These are phyloP conservation scores for Termitomyces sp. DNA, from an alignment of 768 basidiomycete genomes.

Conservation along the genomic window DNA sequence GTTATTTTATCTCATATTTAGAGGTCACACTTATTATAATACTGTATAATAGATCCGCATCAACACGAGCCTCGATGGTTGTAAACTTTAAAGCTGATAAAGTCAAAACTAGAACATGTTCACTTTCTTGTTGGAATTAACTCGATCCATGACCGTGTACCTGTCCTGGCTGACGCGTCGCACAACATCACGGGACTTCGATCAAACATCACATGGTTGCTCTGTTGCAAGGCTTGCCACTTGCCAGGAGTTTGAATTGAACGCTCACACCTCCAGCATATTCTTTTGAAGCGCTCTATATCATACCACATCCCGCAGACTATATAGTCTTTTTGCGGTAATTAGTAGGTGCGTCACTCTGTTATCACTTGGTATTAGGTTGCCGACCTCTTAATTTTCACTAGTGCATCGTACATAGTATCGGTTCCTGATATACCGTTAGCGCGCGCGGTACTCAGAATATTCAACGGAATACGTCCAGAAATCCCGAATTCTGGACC, in stretches of 20 bases:
- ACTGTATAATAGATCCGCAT: not conserved
- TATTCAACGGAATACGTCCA: not conserved
- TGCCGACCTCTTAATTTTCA: not conserved
- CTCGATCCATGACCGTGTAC: too few species aligned
- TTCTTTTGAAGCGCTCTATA: not conserved
- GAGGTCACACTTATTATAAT: not conserved
- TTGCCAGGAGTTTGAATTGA: too few species aligned
- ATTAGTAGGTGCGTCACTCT: conserved; percentile 3
- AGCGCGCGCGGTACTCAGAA: not conserved
- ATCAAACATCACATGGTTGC: conserved; percentile 9
- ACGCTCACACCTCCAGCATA: not conserved
- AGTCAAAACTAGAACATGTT: not conserved
- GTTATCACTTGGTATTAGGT: not conserved
- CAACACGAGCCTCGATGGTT: conserved; percentile 1
- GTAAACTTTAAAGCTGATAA: not conserved
- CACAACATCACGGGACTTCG: not conserved
- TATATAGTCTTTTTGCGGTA: not conserved
- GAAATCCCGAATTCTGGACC: not conserved
- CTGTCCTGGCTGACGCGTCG: not conserved
- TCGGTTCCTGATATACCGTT: not conserved
- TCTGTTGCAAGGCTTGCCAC: too few species aligned
- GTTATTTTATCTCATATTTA: not conserved
- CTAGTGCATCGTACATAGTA: not conserved
- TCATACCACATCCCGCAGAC: not conserved
- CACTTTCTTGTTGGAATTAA: not conserved